A percentile compares a stretch with the other conserved stretches of the same genome.
These are phyloP conservation scores for Cladosporium colombiae DNA, from an alignment of 2,329 filamentous ascomycete species.

Conservation along the genomic window DNA sequence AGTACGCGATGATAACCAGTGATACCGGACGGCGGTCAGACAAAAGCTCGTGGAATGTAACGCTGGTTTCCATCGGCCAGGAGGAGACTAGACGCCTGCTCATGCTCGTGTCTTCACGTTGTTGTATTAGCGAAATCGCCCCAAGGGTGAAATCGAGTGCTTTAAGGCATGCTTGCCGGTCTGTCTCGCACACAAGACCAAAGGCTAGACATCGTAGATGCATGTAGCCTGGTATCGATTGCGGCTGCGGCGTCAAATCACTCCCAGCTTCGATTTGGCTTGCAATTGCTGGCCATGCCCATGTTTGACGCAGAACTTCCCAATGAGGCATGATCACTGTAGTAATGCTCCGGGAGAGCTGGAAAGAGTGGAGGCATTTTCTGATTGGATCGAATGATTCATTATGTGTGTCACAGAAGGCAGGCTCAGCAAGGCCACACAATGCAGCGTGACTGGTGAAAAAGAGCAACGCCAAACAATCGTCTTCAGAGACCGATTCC, in stretches of 20 bases:
- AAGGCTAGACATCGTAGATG: not conserved
- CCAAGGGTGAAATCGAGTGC: not conserved
- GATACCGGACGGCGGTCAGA: not conserved
- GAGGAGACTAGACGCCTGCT: not conserved
- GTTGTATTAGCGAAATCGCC: not conserved
- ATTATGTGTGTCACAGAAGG: not conserved
- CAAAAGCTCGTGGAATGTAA: not conserved
- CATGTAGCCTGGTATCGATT: not conserved
- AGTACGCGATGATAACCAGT: not conserved
- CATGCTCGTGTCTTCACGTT: not conserved
- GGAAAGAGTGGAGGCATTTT: not conserved
- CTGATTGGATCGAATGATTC: not conserved
- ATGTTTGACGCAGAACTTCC: not conserved
- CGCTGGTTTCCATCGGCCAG: not conserved
- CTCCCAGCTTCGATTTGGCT: not conserved
- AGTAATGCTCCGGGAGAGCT: not conserved
- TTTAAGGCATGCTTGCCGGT: not conserved
- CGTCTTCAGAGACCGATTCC: not conserved
- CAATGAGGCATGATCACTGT: not conserved
- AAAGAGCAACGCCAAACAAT: not conserved
- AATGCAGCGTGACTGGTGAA: conserved; percentile 1
- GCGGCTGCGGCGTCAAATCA: not conserved
- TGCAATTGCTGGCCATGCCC: not conserved
- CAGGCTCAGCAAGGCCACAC: not conserved
- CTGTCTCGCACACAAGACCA: not conserved